Evolutionary conservation across 2,329 filamentous ascomycete species (phyloP), one percentile per base, ranked within the genome.

Genomic region (Hypoxylon sp.): DNA sequence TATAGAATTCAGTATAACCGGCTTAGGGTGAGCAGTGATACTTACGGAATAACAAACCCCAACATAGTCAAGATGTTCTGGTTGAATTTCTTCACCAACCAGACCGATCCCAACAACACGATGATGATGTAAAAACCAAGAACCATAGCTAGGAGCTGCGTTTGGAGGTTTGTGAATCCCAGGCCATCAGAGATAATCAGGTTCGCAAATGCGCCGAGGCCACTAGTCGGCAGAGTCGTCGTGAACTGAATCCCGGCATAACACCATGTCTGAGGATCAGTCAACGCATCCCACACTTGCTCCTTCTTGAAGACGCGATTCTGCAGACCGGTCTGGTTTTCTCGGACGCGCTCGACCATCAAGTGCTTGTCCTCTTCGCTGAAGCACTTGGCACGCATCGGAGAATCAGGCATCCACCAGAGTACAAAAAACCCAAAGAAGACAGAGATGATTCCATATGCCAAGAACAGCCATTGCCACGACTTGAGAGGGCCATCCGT

Each of bases 111-210:
- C 26, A 94, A 80, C 1, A 94, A 82, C 3, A 93, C 87, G 52
- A 90, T 82, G 67, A 94, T 92, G 73, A 94, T 93, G 72, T 92
- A 92, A 42, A 87, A 88, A 4, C 92, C 92, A 0, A 93, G 82
- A 0, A 93, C 91, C 90, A 94, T 93, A 42, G 90, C 87, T 24
- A 94, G 81, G 1, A 94, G 82, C 79, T 94, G 91, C 0, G 91
- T 93, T 78, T 94, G 81, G 5, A 93, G 82, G 0, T 83, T 81
- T 0, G 81, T 84, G 74, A 94, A 94, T 0, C 90, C 81, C 65
- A 94, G 89, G n/a, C 84, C 83, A 61, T 85, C 87, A 6, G 71
- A 72, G 78, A 94, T 92, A 73, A 94, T 91, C 73, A 94, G 91
- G 70, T 91, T 91, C 59, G 90, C 88, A 76, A 93, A 94, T 0